These are phyloP conservation scores for Puccinia coronata DNA, from an alignment of 1,284 basidiomycete genomes.

Conservation along the genomic window DNA sequence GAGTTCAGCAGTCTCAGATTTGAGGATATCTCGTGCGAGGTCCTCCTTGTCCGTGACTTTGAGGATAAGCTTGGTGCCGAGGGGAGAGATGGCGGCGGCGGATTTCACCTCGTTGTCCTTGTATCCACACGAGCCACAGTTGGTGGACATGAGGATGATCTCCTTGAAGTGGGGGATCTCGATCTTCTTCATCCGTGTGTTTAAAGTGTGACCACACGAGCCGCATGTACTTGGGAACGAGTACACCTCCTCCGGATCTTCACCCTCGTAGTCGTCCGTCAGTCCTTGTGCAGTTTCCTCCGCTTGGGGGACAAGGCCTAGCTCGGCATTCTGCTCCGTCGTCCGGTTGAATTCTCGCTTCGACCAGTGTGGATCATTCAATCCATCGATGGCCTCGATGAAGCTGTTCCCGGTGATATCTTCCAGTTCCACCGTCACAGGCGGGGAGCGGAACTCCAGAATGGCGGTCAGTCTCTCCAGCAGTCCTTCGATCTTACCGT, in stretches of 20 bases:
- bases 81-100: constrained; percentile 78
- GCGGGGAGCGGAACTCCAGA: constrained; percentile 66
- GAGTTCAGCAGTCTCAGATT: constrained; percentile 89
- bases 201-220: constrained; percentile 77
- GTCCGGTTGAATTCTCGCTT: constrained; percentile 82
- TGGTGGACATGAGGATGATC: constrained; percentile 97
- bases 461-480: constrained; percentile 72
- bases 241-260: constrained; percentile 77
- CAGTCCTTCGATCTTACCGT: constrained; percentile 76
- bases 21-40: constrained; percentile 88
- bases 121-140: constrained; percentile 92
- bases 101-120: constrained; percentile 98
- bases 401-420: constrained; percentile 96
- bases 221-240: constrained; percentile 86
- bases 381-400: constrained; percentile 77
- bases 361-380: constrained; percentile 86
- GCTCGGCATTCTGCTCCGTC: constrained; percentile 75
- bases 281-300: constrained; percentile 52
- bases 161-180: constrained; percentile 99
- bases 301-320: constrained; percentile 65
- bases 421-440: constrained; percentile 83
- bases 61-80: constrained; percentile 82
- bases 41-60: constrained; percentile 92
- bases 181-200: constrained; percentile 94
- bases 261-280: constrained; percentile 58